Percentiles rank a stretch among this genome's conserved stretches.
These are phyloP conservation scores for Ascoidea asiatica DNA, from an alignment of 805 yeast genomes.

Conservation along the genomic window DNA sequence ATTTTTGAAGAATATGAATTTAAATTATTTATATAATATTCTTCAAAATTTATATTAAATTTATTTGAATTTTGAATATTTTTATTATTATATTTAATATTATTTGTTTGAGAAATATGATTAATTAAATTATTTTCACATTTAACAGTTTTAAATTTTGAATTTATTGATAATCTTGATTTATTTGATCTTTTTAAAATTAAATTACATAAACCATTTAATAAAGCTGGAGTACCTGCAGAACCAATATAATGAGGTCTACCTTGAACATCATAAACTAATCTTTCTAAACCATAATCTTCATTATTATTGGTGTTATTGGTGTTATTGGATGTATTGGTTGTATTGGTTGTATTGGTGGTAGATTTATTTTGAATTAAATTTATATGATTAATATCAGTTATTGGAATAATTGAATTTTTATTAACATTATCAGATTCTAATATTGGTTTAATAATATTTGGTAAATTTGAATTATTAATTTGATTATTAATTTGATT, in stretches of 20 bases:
- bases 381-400: background rate
- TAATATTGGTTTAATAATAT: background rate
- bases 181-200: constrained; percentile 24
- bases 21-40: too few species aligned
- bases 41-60: background rate
- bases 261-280: constrained; percentile 30
- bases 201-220: constrained; percentile 29
- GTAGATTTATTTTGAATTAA: background rate
- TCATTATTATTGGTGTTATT: constrained; percentile 3
- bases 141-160: constrained; percentile 4
- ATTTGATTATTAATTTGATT: too few species aligned
- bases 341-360: constrained; percentile 10
- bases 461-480: background rate
- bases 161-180: constrained; percentile 19
- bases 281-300: constrained; percentile 15
- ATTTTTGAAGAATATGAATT: background rate
- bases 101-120: background rate
- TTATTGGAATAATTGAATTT: too few species aligned
- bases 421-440: background rate
- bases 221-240: constrained; percentile 29
- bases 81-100: too few species aligned
- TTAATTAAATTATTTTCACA: too few species aligned
- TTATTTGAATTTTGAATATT: background rate
- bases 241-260: constrained; percentile 35
- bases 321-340: background rate